phyloP scores from a whole-genome alignment of 2,329 filamentous ascomycete species.

The Xylaria sp. region DNA sequence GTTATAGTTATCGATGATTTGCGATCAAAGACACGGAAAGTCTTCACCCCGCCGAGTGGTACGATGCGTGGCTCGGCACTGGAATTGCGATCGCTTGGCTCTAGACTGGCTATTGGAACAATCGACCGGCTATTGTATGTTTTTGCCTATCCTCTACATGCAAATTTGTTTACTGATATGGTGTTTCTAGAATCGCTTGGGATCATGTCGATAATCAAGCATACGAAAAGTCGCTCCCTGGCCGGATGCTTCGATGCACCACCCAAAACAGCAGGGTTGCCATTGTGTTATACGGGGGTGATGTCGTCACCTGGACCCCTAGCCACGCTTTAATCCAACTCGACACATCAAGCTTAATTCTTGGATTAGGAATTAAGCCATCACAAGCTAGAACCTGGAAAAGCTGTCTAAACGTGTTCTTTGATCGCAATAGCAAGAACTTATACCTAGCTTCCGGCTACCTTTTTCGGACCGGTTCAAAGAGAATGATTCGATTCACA shows the following conservation, averaged over 20 bases:
- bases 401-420: slow-evolving; percentile 29
- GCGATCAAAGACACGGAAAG: slow-evolving; percentile 36
- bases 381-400: slow-evolving; percentile 10
- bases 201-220: slow-evolving; percentile 37
- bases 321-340: slow-evolving; percentile 28
- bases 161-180: slow-evolving; percentile 26
- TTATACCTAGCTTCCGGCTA: slow-evolving; percentile 38
- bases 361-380: neutral
- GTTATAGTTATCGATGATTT: slow-evolving; percentile 39
- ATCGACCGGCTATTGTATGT: slow-evolving; percentile 39
- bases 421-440: slow-evolving; percentile 35
- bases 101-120: slow-evolving; percentile 38
- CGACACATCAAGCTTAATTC: slow-evolving; percentile 23
- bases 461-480: neutral
- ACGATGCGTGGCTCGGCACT: slow-evolving; percentile 24
- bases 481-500: neutral
- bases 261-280: slow-evolving; percentile 36
- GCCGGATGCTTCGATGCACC: slow-evolving; percentile 16
- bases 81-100: slow-evolving; percentile 37
- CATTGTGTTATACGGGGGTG: slow-evolving; percentile 35
- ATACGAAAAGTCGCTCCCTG: slow-evolving; percentile 38
- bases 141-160: neutral
- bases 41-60: slow-evolving; percentile 35
- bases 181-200: slow-evolving; percentile 40
- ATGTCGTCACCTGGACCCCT: slow-evolving; percentile 41